Evolutionary conservation across 2,329 filamentous ascomycete genomes (phyloP).

Genomic region (Phyllosticta citriasiana): DNA sequence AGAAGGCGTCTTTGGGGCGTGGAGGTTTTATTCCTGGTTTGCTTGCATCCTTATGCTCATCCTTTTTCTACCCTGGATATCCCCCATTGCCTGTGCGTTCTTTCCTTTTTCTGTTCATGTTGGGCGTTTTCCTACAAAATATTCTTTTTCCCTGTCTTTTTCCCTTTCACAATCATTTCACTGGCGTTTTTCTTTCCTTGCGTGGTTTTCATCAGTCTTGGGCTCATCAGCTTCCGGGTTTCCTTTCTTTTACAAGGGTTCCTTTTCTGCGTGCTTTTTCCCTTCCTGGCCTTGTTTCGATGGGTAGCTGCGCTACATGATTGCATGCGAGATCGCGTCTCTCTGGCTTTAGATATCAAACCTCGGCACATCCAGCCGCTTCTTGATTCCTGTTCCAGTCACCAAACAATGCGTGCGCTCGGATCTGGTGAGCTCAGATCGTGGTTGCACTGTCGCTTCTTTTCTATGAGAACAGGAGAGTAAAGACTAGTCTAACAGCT

Average conservation of each 20-base stretch:
- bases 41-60: not conserved
- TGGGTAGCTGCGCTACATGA: not conserved
- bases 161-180: not conserved
- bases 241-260: not conserved
- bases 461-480: too few species aligned
- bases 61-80: not conserved
- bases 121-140: not conserved
- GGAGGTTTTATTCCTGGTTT: not conserved
- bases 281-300: not conserved
- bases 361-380: not conserved
- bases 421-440: too few species aligned
- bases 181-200: slow-evolving; percentile 1
- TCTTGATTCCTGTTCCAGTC: too few species aligned
- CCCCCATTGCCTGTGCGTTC: not conserved
- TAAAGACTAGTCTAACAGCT: too few species aligned
- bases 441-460: too few species aligned
- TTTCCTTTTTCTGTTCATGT: not conserved
- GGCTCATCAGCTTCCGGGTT: not conserved
- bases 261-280: not conserved
- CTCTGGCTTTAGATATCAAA: too few species aligned
- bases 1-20: not conserved
- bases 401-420: too few species aligned
- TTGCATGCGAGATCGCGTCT: not conserved
- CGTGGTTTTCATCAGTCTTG: not conserved
- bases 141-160: not conserved